Conservation (phyloP, 805 yeast species). For the Candida nitratophila region DNA sequence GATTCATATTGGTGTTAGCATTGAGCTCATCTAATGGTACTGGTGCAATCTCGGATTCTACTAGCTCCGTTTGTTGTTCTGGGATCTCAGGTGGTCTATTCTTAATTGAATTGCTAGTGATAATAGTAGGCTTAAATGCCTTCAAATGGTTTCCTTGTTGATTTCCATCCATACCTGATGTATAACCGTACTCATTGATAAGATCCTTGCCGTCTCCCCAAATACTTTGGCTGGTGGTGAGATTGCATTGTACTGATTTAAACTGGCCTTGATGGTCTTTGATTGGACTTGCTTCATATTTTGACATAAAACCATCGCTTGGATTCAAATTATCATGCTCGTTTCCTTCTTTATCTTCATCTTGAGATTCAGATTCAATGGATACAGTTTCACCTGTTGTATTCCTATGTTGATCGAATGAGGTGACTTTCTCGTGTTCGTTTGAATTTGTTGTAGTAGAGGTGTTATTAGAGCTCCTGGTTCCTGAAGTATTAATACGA, state of each 20-base stretch:
- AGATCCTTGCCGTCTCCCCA: constrained; percentile 18
- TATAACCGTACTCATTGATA: constrained; percentile 17
- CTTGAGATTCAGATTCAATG: no score
- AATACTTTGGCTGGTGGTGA: constrained; percentile 5
- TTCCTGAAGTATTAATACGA: not conserved
- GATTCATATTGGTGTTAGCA: no score
- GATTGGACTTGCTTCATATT: not conserved
- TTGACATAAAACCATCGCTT: not conserved
- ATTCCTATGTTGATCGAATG: no score
- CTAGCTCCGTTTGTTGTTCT: not conserved
- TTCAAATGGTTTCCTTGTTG: constrained; percentile 1
- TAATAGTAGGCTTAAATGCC: not conserved
- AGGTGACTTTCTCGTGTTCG: no score
- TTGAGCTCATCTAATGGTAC: not conserved
- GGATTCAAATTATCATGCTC: not conserved
- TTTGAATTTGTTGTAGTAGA: no score
- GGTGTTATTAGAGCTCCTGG: no score
- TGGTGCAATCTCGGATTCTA: not conserved
- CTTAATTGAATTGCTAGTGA: not conserved
- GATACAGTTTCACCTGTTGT: no score
- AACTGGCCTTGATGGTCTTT: not conserved
- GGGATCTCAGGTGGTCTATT: not conserved
- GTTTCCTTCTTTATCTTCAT: not conserved
- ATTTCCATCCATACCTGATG: constrained; percentile 8
- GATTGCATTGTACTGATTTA: not conserved